Evolutionary conservation across 306 rosid genomes (phyloP), one percentile per base, ranked within the genome.

Genomic region (Pyrus communis): DNA sequence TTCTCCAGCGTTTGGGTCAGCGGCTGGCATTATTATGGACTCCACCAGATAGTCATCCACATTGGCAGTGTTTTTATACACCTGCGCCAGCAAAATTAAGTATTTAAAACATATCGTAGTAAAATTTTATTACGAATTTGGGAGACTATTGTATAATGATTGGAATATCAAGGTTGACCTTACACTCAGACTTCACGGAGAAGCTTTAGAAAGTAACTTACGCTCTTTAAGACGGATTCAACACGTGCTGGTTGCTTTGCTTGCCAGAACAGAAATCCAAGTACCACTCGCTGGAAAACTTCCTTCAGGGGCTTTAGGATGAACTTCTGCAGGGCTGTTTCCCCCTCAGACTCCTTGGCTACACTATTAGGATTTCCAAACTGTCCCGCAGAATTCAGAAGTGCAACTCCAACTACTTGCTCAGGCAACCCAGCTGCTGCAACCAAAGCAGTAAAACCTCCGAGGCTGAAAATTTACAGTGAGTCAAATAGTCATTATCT

Each of bases 11-110:
- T 92, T 92, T 54, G 96, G 97, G 75, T 95, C 97, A 62, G 91
- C 91, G 70, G 97, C 97, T 72, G 99, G 97, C 75, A 82, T 84
- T 68, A 88, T 80, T 80, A 92, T 95, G 35, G 99, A 95, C 68
- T 95, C 87, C 78, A 95, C 97, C 59, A 92, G 97, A 85, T 95
- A 92, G 80, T 92, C 96, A 81, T 95, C 99, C 69, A 89, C 99
- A 81, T 95, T 95, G 66, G 96, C 79, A 17, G 90, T 25, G 78
- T 92, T 88, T 83, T 77, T 69, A 71, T 92, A 95, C 62, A 92
- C 97, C 97, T 92, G 87, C 23, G 66, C 73, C 35, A 64, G 54
- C 33, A 77, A 82, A 78, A 40, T 7, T 7, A 75, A 28, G 72
- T 75, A 52, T 3, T 25, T 38, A 81, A 58, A 71, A 46, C 30